phyloP scores from a whole-genome alignment of 129 eudicot genomes.

The Heracleum sosnowskyi region DNA sequence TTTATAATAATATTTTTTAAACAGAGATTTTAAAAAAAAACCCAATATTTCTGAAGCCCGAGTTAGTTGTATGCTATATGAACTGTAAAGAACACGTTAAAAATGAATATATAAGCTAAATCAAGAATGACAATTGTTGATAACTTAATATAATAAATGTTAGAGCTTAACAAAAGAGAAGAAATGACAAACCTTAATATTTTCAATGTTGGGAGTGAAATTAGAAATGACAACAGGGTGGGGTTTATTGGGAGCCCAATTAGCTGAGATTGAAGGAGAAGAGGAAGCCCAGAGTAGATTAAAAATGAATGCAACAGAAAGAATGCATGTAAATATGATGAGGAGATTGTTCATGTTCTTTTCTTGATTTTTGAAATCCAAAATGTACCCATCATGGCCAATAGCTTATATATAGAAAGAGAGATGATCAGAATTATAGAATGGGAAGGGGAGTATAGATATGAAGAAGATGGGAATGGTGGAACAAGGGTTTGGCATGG shows the following conservation, averaged over 20 bases:
- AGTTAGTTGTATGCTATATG: no score
- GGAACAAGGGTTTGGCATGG: not conserved
- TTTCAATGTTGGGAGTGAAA: not conserved
- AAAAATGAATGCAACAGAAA: constrained; percentile 53
- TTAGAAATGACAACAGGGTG: not conserved
- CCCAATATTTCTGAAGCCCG: no score
- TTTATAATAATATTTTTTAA: no score
- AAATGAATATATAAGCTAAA: not conserved
- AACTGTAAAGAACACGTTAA: not conserved
- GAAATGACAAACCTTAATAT: not conserved
- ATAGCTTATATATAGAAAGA: not conserved
- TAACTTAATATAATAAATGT: no score
- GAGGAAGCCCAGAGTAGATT: constrained; percentile 87
- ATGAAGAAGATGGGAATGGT: not conserved
- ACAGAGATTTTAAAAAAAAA: no score
- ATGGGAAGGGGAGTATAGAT: not conserved
- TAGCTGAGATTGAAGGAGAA: constrained; percentile 19
- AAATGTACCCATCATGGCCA: not conserved
- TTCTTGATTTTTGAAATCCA: not conserved
- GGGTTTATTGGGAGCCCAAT: constrained; percentile 13
- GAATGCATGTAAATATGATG: constrained; percentile 35
- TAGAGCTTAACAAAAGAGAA: not conserved
- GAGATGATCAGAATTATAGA: not conserved
- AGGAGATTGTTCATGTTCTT: constrained; percentile 11
- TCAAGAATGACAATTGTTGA: no score